Evolutionary conservation across 805 yeast species (phyloP).

Genomic region (Nakazawaea holstii): DNA sequence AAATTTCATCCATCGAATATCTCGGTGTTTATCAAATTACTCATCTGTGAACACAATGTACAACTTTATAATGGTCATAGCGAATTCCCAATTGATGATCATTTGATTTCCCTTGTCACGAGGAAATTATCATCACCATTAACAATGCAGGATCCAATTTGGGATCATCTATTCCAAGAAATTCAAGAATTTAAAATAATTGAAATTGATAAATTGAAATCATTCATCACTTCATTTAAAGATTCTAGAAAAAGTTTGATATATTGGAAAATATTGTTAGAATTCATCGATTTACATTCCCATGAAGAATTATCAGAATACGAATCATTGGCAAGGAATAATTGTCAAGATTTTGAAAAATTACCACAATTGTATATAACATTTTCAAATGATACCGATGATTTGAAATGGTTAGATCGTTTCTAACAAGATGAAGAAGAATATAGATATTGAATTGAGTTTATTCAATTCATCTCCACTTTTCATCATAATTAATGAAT

Average conservation of each 20-base stretch:
- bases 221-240: slow-evolving; percentile 23
- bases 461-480: too few species aligned
- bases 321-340: not conserved
- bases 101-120: not conserved
- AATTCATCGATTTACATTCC: not conserved
- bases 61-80: slow-evolving; percentile 28
- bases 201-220: slow-evolving; percentile 13
- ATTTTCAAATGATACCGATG: too few species aligned
- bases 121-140: not conserved
- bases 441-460: too few species aligned
- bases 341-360: not conserved
- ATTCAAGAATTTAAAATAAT: slow-evolving; percentile 23
- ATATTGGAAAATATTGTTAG: slow-evolving; percentile 20
- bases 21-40: slow-evolving; percentile 34
- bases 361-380: too few species aligned
- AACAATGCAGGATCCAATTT: slow-evolving; percentile 18
- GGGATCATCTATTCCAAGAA: slow-evolving; percentile 31
- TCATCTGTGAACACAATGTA: slow-evolving; percentile 12
- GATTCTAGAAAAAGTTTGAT: slow-evolving; percentile 11
- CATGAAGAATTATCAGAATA: not conserved
- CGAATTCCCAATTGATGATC: slow-evolving; percentile 17
- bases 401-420: too few species aligned
- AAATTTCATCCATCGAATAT: slow-evolving; percentile 27
- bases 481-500: too few species aligned
- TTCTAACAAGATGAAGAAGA: too few species aligned